Percentiles rank a stretch among this genome's conserved stretches.
phyloP scores from a whole-genome alignment of 441 rosid species.

The Pelargonium citronellum region DNA sequence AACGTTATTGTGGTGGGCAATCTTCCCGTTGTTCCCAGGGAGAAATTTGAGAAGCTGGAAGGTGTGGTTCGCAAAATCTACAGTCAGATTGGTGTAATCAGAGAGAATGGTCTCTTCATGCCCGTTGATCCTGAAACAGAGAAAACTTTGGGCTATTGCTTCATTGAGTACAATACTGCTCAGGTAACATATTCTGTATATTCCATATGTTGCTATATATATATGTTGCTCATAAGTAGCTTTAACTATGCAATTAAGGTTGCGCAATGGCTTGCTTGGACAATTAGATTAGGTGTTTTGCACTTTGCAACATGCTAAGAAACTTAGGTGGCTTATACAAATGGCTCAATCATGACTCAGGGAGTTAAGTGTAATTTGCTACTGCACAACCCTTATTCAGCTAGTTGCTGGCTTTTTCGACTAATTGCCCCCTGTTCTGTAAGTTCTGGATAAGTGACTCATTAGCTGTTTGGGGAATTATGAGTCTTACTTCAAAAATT shows the following conservation, averaged over 20 bases:
- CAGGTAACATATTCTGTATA: constrained; percentile 16
- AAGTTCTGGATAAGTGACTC: background rate
- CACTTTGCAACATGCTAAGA: too few species aligned
- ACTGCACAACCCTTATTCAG: background rate
- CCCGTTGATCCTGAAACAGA: constrained; percentile 25
- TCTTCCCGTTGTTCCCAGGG: constrained; percentile 24
- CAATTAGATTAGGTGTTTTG: too few species aligned
- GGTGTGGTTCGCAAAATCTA: constrained; percentile 22
- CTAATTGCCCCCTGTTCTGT: background rate
- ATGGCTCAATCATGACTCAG: background rate
- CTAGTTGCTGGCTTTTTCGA: background rate
- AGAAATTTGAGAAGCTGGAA: constrained; percentile 27
- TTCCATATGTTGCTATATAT: too few species aligned
- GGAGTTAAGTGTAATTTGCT: background rate
- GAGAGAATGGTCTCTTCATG: constrained; percentile 26
- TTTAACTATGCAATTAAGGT: background rate
- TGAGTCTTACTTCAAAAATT: background rate
- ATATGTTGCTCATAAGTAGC: too few species aligned
- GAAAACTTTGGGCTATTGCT: constrained; percentile 25
- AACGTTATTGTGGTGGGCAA: constrained; percentile 24
- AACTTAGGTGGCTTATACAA: background rate
- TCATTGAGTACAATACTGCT: constrained; percentile 26
- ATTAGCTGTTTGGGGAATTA: too few species aligned
- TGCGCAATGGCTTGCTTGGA: background rate
- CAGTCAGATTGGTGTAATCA: constrained; percentile 15